These are phyloP conservation scores for Clonostachys solani DNA, from an alignment of 2,329 filamentous ascomycete genomes.

Conservation along the genomic window DNA sequence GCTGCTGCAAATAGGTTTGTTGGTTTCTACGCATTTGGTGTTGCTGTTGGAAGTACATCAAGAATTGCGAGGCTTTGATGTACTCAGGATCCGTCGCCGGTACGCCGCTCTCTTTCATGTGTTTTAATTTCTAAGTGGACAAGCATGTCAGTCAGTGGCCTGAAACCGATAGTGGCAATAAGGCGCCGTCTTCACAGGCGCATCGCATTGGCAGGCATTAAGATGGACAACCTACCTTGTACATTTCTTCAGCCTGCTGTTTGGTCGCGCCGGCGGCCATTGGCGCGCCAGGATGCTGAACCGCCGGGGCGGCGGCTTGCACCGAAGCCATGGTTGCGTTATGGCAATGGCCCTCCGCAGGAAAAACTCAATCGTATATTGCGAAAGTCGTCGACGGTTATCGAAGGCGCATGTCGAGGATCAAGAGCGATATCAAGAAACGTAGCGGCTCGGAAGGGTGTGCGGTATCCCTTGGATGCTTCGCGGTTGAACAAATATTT, in stretches of 20 bases:
- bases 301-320: constrained; percentile 60
- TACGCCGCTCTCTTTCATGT: constrained; percentile 84
- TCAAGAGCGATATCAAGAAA: not conserved
- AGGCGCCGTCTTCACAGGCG: not conserved
- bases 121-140: constrained; percentile 68
- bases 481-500: too few species aligned
- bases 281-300: constrained; percentile 60
- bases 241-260: constrained; percentile 74
- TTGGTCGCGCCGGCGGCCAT: constrained; percentile 67
- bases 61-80: constrained; percentile 73
- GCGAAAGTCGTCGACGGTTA: constrained; percentile 11
- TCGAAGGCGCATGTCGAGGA: constrained; percentile 32
- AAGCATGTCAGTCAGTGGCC: not conserved
- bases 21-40: constrained; percentile 49
- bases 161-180: not conserved
- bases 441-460: too few species aligned
- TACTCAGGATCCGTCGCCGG: constrained; percentile 82
- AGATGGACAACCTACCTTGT: constrained; percentile 45
- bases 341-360: constrained; percentile 9
- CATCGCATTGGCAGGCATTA: constrained; percentile 3
- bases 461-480: too few species aligned
- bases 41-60: constrained; percentile 67
- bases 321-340: constrained; percentile 72
- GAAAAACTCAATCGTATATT: constrained; percentile 16
- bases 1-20: constrained; percentile 34